These are phyloP conservation scores for Paraconiothyrium brasiliense DNA, from an alignment of 2,329 filamentous ascomycete genomes.

Conservation along the genomic window DNA sequence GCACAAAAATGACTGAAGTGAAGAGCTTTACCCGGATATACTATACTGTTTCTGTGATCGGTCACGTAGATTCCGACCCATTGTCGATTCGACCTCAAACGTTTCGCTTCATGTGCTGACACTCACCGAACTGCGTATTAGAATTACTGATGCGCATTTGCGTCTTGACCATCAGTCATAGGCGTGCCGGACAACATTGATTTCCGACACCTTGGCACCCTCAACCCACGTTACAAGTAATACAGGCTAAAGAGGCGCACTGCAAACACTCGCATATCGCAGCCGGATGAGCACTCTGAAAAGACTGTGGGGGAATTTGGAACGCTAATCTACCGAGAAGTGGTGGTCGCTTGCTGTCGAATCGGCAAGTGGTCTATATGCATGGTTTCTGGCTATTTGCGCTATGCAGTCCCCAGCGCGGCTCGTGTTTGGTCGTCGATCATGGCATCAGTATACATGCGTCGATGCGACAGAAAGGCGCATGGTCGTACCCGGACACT, in stretches of 20 bases:
- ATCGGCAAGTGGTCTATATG: conserved; percentile 15
- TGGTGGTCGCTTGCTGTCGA: conserved; percentile 13
- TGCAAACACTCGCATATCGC: conserved; percentile 9
- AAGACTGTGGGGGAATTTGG: conserved; percentile 15
- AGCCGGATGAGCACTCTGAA: conserved; percentile 19
- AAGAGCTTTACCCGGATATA: not conserved
- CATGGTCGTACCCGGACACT: not conserved
- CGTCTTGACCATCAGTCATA: not conserved
- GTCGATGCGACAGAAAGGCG: not conserved
- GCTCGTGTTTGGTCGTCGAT: conserved; percentile 15
- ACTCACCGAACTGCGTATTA: too few species aligned
- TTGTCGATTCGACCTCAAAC: not conserved
- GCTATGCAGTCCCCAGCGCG: conserved; percentile 3
- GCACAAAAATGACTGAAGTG: not conserved
- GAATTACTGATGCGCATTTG: not conserved
- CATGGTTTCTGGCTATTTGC: conserved; percentile 21
- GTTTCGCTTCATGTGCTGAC: too few species aligned
- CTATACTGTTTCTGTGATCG: not conserved
- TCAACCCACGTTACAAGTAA: conserved; percentile 4
- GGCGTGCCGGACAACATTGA: not conserved
- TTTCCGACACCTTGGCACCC: not conserved
- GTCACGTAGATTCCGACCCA: not conserved
- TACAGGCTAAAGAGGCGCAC: conserved; percentile 13
- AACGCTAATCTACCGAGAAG: conserved; percentile 8
- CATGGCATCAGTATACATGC: conserved; percentile 15